These are phyloP conservation scores for Quercus robur DNA, from an alignment of 306 rosid genomes.

Conservation along the genomic window DNA sequence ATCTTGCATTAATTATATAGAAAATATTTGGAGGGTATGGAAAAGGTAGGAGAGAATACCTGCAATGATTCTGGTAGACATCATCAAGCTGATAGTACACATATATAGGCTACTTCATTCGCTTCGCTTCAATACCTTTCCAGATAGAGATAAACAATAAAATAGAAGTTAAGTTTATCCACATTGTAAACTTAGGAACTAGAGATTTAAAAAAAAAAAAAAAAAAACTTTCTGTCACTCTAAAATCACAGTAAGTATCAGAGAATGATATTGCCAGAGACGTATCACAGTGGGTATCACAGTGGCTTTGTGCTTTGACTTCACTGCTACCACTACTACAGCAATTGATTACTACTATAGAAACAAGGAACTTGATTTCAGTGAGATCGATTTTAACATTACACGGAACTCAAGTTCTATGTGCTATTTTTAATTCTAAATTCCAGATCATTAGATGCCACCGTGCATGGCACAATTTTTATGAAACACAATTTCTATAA, in stretches of 20 bases:
- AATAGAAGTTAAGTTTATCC: slow-evolving; percentile 11
- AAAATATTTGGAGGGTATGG: not conserved
- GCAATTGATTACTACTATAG: not conserved
- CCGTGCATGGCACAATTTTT: too few species aligned
- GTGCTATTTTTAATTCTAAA: too few species aligned
- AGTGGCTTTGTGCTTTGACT: not conserved
- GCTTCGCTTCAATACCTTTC: slow-evolving; percentile 49
- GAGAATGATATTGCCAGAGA: not conserved
- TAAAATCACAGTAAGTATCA: not conserved
- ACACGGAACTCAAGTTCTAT: too few species aligned
- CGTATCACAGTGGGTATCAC: not conserved
- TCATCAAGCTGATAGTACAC: slow-evolving; percentile 90
- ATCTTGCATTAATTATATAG: not conserved
- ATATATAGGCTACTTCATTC: slow-evolving; percentile 65
- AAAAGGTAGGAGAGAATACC: slow-evolving; percentile 40
- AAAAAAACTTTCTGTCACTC: not conserved
- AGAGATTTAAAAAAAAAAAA: too few species aligned
- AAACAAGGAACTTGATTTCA: not conserved
- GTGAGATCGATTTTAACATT: too few species aligned
- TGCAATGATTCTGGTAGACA: slow-evolving; percentile 88
- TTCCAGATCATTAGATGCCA: too few species aligned
- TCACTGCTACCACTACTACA: too few species aligned
- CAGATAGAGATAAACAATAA: not conserved
- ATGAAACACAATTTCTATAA: too few species aligned
- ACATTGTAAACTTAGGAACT: slow-evolving; percentile 2